phyloP scores from a whole-genome alignment of 306 rosid genomes.

The Argentina anserina region DNA sequence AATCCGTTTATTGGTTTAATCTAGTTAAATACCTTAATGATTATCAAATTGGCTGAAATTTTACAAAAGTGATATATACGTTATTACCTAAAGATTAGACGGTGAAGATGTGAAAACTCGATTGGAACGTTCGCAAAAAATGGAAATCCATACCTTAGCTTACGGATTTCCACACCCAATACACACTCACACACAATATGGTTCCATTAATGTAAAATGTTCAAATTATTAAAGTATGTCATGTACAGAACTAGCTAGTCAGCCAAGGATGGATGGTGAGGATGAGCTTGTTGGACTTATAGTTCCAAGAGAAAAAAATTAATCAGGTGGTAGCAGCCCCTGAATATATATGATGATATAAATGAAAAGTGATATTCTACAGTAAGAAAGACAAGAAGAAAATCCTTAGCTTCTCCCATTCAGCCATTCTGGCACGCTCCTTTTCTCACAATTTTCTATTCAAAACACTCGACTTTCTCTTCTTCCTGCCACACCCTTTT shows the following conservation, averaged over 20 bases:
- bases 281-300: constrained; percentile 12
- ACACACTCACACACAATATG: too few species aligned
- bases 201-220: neutral
- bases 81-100: too few species aligned
- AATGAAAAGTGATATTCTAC: constrained; percentile 41
- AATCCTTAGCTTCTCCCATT: constrained; percentile 43
- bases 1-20: too few species aligned
- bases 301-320: constrained; percentile 23
- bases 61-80: too few species aligned
- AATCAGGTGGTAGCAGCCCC: constrained; percentile 20
- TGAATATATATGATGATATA: constrained; percentile 8
- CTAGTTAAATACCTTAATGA: too few species aligned
- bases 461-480: constrained; percentile 16
- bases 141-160: too few species aligned
- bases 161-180: too few species aligned
- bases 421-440: constrained; percentile 49
- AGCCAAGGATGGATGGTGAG: constrained; percentile 8
- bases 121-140: too few species aligned
- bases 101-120: too few species aligned
- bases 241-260: neutral
- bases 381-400: constrained; percentile 78
- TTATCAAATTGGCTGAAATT: too few species aligned
- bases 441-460: constrained; percentile 37
- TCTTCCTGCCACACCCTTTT: constrained; percentile 33
- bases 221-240: constrained; percentile 7